Evolutionary conservation across 2,329 filamentous ascomycete species (phyloP).

Genomic region (Ceratocystis papillata): DNA sequence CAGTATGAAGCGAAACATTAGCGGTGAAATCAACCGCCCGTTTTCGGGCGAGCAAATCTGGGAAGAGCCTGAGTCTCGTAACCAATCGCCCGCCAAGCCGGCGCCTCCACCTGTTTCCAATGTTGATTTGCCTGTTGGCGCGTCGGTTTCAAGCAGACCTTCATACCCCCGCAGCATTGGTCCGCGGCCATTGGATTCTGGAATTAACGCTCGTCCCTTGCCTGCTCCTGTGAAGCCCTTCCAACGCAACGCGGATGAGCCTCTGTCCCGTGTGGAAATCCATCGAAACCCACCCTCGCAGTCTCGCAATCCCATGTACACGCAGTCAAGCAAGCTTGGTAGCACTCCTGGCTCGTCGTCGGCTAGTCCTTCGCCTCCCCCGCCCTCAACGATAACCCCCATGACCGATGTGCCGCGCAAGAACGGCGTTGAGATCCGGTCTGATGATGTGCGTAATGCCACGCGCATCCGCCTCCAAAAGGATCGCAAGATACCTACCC

Average conservation of each 20-base stretch:
- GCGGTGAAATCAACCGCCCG: constrained; percentile 53
- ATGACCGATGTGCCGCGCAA: constrained; percentile 34
- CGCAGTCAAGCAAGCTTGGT: constrained; percentile 11
- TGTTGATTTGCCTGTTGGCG: constrained; percentile 28
- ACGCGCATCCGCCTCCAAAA: constrained; percentile 72
- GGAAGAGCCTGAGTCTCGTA: constrained; percentile 60
- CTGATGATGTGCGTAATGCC: constrained; percentile 79
- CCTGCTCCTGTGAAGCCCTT: constrained; percentile 37
- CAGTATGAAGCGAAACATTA: constrained; percentile 58
- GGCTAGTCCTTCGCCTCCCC: constrained; percentile 1
- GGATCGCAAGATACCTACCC: constrained; percentile 80
- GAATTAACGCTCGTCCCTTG: constrained; percentile 27
- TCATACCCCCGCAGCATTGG: constrained; percentile 10
- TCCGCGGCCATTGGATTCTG: constrained; percentile 13
- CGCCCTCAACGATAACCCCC: background rate
- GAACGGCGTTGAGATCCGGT: constrained; percentile 70
- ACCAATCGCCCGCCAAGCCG: constrained; percentile 25
- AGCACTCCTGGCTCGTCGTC: background rate
- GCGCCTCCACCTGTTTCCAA: background rate
- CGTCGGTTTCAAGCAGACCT: background rate
- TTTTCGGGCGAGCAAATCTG: constrained; percentile 76
- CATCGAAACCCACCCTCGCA: constrained; percentile 74
- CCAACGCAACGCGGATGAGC: constrained; percentile 33
- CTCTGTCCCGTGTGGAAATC: constrained; percentile 55
- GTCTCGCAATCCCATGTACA: constrained; percentile 67